Evolutionary conservation across 2,329 filamentous ascomycete genomes (phyloP).

Genomic region (Fonsecaea pedrosoi): DNA sequence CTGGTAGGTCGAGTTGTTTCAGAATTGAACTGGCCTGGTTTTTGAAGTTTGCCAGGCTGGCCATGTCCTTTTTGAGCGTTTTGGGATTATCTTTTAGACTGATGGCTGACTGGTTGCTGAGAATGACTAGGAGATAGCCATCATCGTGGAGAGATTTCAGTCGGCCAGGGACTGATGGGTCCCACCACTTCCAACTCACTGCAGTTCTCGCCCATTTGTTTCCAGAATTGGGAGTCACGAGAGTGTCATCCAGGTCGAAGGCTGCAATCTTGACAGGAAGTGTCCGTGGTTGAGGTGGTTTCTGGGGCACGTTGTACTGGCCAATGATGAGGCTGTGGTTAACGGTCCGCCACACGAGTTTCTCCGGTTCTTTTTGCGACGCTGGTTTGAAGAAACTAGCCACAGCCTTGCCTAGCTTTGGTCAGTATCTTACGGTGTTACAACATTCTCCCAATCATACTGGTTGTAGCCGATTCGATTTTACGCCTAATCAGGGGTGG

Average conservation of each 20-base stretch:
- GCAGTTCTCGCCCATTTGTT: constrained; percentile 75
- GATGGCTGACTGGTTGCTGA: constrained; percentile 90
- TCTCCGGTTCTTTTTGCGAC: constrained; percentile 82
- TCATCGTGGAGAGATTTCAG: constrained; percentile 73
- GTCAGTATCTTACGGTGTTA: constrained; percentile 16
- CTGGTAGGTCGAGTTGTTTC: constrained; percentile 73
- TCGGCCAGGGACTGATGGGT: constrained; percentile 69
- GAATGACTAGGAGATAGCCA: constrained; percentile 76
- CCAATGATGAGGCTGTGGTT: constrained; percentile 77
- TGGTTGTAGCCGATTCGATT: constrained; percentile 61
- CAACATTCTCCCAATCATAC: constrained; percentile 44
- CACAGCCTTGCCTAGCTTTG: constrained; percentile 59
- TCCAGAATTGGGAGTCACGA: constrained; percentile 80
- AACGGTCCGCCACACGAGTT: constrained; percentile 70
- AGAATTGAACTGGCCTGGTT: constrained; percentile 75
- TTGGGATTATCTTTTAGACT: constrained; percentile 77
- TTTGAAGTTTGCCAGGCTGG: constrained; percentile 80
- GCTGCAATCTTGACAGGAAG: constrained; percentile 49
- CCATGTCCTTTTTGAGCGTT: constrained; percentile 68
- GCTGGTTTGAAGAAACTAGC: constrained; percentile 86
- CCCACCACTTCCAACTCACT: constrained; percentile 95
- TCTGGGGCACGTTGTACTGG: constrained; percentile 58
- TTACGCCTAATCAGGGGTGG: constrained; percentile 65
- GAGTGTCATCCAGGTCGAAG: constrained; percentile 74
- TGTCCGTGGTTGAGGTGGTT: constrained; percentile 20